A percentile compares a stretch with the other conserved stretches of the same genome.
These are phyloP conservation scores for Thielaviopsis punctulata DNA, from an alignment of 2,329 filamentous ascomycete species.

Conservation along the genomic window DNA sequence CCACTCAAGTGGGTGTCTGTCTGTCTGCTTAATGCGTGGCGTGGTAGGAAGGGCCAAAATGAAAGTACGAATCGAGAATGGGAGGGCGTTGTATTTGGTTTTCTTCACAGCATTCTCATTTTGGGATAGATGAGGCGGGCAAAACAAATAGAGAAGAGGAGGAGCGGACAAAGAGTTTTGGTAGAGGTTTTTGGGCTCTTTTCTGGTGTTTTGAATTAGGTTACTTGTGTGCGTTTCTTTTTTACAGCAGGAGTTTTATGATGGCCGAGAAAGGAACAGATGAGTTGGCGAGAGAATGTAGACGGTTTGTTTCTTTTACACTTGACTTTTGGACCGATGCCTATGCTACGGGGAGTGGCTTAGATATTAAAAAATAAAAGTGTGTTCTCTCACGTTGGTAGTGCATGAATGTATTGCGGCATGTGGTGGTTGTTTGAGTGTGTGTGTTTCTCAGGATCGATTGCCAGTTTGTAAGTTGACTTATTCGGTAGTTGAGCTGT, in stretches of 20 bases:
- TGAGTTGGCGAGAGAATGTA: background rate
- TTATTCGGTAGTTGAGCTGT: too few relatives aligned
- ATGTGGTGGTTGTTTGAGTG: too few relatives aligned
- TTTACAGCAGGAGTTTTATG: background rate
- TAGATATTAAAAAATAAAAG: too few relatives aligned
- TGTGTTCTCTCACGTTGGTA: too few relatives aligned
- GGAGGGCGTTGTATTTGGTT: slow-evolving; percentile 2
- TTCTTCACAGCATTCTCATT: slow-evolving; percentile 2
- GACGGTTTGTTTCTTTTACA: too few relatives aligned
- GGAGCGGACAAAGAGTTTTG: background rate
- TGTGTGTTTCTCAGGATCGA: too few relatives aligned
- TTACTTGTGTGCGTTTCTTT: background rate
- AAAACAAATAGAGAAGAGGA: background rate
- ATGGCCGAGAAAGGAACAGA: background rate
- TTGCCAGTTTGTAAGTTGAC: too few relatives aligned
- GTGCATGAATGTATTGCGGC: too few relatives aligned
- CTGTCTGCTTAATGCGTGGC: background rate
- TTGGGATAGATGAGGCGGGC: background rate
- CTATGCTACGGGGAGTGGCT: too few relatives aligned
- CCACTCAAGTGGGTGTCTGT: background rate
- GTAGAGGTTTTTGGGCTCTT: background rate
- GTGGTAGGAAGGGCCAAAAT: background rate
- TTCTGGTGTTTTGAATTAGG: background rate
- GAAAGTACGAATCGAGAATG: background rate
- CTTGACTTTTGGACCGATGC: too few relatives aligned